Conservation (phyloP, 108 stramenopile species). For the Cyclostephanos invisitatus region DNA sequence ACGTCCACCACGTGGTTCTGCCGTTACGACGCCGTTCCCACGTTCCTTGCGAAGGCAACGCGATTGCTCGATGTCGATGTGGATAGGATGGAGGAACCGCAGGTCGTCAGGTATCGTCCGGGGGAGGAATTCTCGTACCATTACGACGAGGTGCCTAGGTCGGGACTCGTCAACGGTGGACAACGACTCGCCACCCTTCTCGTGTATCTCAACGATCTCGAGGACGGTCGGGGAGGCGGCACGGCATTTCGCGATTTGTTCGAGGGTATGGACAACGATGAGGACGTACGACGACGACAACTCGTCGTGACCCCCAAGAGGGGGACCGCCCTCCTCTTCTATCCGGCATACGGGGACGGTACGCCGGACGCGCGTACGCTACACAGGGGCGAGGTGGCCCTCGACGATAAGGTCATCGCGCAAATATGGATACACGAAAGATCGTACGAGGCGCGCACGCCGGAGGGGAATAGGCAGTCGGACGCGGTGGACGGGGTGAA, state of each 20-base stretch:
- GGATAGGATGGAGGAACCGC: conserved; percentile 73
- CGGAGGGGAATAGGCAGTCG: conserved; percentile 60
- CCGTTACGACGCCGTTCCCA: conserved; percentile 52
- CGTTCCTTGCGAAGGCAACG: conserved; percentile 63
- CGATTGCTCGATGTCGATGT: conserved; percentile 56
- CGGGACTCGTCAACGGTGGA: conserved; percentile 63
- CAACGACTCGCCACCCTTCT: conserved; percentile 83
- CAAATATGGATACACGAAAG: conserved; percentile 79
- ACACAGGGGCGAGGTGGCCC: conserved; percentile 70
- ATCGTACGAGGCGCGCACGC: conserved; percentile 56
- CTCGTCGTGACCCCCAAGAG: conserved; percentile 59
- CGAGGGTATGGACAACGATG: neutral
- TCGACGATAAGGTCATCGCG: conserved; percentile 69
- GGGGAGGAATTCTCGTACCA: conserved; percentile 85
- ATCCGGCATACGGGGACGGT: conserved; percentile 67
- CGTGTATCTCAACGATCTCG: conserved; percentile 79
- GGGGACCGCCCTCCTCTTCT: conserved; percentile 73
- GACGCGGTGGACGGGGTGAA: conserved; percentile 50
- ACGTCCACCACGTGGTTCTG: conserved; percentile 88
- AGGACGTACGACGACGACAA: conserved; percentile 6
- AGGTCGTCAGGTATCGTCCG: conserved; percentile 70
- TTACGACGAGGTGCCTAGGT: conserved; percentile 68
- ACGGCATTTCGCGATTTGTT: conserved; percentile 78
- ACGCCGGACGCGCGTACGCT: conserved; percentile 63
- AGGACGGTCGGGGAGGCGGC: conserved; percentile 53